Percentiles rank a stretch among this genome's conserved stretches.
phyloP scores from a whole-genome alignment of 2,329 filamentous ascomycete genomes.

The Fusarium zealandicum region DNA sequence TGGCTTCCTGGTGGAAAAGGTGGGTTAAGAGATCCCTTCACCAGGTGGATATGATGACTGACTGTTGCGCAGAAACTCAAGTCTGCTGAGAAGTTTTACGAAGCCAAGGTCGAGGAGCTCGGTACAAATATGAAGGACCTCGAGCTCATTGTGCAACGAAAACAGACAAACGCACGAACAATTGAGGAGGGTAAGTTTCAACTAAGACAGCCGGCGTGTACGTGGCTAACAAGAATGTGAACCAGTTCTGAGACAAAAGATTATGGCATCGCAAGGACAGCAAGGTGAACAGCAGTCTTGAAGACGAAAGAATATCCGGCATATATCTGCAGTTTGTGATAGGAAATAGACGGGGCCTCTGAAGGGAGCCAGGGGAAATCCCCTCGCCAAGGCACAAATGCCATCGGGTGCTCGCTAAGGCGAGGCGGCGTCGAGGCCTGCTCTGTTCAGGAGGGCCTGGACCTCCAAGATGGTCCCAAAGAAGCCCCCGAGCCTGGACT shows the following conservation, averaged over 20 bases:
- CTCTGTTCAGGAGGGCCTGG: slow-evolving; percentile 40
- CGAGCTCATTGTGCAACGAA: slow-evolving; percentile 66
- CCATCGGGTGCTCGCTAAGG: slow-evolving; percentile 8
- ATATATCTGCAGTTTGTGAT: neutral
- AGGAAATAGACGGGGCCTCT: slow-evolving; percentile 10
- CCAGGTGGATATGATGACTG: slow-evolving; percentile 16
- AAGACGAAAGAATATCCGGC: slow-evolving; percentile 3
- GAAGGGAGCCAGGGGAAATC: slow-evolving; percentile 1
- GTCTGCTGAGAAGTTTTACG: slow-evolving; percentile 64
- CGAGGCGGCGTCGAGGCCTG: slow-evolving; percentile 15
- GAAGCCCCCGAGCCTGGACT: slow-evolving; percentile 43
- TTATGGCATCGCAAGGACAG: slow-evolving; percentile 49
- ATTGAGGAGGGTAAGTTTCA: slow-evolving; percentile 79
- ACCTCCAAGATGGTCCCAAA: slow-evolving; percentile 43
- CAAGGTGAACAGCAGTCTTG: slow-evolving; percentile 36
- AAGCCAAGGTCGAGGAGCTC: slow-evolving; percentile 62
- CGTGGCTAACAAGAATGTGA: slow-evolving; percentile 39
- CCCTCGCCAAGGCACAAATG: slow-evolving; percentile 5
- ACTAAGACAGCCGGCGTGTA: slow-evolving; percentile 46
- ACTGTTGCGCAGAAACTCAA: slow-evolving; percentile 54
- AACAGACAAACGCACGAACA: slow-evolving; percentile 83
- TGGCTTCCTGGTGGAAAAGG: slow-evolving; percentile 95
- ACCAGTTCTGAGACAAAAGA: slow-evolving; percentile 54
- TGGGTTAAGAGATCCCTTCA: slow-evolving; percentile 39
- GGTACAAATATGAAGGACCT: slow-evolving; percentile 62